A percentile compares a stretch with the other conserved stretches of the same genome.
Evolutionary conservation across 2,329 filamentous ascomycete genomes (phyloP).

Genomic region (Epichloe bromicola): DNA sequence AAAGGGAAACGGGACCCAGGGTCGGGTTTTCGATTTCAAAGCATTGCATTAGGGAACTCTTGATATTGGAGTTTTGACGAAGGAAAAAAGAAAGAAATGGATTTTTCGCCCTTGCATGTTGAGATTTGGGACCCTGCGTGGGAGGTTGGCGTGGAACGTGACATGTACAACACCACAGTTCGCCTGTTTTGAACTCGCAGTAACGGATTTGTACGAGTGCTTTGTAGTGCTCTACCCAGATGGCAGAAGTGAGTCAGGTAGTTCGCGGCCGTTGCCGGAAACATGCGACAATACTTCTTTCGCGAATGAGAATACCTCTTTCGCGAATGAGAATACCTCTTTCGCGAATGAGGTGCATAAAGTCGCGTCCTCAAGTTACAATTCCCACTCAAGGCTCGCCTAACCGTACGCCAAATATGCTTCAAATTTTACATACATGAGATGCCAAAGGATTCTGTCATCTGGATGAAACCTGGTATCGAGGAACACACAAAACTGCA

Average conservation of each 20-base stretch:
- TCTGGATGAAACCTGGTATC: slow-evolving; percentile 1
- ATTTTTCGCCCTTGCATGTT: slow-evolving; percentile 20
- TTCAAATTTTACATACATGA: neutral
- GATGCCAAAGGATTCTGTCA: neutral
- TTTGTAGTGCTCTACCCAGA: too few relatives aligned
- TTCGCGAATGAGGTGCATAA: neutral
- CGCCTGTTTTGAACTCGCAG: neutral
- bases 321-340: neutral
- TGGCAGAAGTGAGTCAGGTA: neutral
- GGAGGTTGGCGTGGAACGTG: neutral
- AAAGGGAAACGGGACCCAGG: slow-evolving; percentile 13
- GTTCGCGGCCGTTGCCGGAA: neutral
- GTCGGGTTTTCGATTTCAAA: slow-evolving; percentile 24
- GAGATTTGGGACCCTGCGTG: neutral
- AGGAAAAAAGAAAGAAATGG: slow-evolving; percentile 21
- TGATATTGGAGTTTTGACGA: slow-evolving; percentile 25
- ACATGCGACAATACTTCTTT: neutral
- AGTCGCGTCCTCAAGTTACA: neutral
- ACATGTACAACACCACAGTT: neutral
- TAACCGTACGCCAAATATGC: slow-evolving; percentile 2
- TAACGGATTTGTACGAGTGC: too few relatives aligned
- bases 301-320: neutral
- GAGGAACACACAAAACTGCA: neutral
- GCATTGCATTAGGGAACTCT: slow-evolving; percentile 30
- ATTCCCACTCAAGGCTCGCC: neutral